Percentiles rank a stretch among this genome's conserved stretches.
Evolutionary conservation across 2,329 filamentous ascomycete genomes (phyloP).

Genomic region (Curvularia verruculosa): DNA sequence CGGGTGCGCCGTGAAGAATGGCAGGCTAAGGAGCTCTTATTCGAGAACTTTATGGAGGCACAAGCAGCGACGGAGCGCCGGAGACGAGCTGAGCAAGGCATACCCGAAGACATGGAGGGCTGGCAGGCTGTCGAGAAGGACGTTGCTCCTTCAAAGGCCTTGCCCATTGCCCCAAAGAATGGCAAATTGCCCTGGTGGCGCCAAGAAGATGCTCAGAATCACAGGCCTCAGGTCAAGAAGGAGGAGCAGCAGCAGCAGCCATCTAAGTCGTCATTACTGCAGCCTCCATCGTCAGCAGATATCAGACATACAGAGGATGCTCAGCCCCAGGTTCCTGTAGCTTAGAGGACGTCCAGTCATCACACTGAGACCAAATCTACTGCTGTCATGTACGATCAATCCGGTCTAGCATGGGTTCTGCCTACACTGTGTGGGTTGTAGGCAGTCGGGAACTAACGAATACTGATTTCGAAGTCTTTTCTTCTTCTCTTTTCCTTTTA

Average conservation of each 20-base stretch:
- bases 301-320: conserved; percentile 12
- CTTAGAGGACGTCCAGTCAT: conserved; percentile 4
- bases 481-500: not conserved
- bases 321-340: conserved; percentile 7
- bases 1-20: conserved; percentile 72
- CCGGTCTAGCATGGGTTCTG: not conserved
- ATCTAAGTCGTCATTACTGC: conserved; percentile 3
- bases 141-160: conserved; percentile 38
- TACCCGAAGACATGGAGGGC: conserved; percentile 39
- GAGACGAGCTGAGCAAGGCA: conserved; percentile 42
- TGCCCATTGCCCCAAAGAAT: conserved; percentile 33
- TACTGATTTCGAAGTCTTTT: not conserved
- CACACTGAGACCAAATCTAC: not conserved
- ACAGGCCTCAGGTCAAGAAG: conserved; percentile 10
- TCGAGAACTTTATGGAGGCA: conserved; percentile 77
- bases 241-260: conserved; percentile 4
- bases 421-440: not conserved
- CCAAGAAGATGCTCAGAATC: conserved; percentile 28
- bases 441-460: not conserved
- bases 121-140: conserved; percentile 48
- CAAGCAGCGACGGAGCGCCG: conserved; percentile 58
- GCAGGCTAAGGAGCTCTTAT: conserved; percentile 77
- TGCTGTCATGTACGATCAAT: not conserved
- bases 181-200: conserved; percentile 46
- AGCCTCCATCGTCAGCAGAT: conserved; percentile 10